These are phyloP conservation scores for Marsdenia floribunda DNA, from an alignment of 257 asterid genomes.

Conservation along the genomic window DNA sequence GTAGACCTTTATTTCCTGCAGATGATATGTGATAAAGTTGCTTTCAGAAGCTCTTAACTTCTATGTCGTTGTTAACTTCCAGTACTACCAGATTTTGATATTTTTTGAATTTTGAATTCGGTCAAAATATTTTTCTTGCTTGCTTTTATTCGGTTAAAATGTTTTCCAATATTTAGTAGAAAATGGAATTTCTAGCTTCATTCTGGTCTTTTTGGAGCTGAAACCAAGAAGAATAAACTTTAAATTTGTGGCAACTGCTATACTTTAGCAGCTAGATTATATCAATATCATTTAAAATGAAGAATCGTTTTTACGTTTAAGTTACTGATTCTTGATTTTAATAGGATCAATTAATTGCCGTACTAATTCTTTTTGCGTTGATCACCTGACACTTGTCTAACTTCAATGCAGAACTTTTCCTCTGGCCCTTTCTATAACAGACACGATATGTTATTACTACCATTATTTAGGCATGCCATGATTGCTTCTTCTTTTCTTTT, in stretches of 20 bases:
- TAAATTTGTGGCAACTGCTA: neutral
- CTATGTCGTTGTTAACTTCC: neutral
- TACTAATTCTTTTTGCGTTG: neutral
- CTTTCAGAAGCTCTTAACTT: neutral
- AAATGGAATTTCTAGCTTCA: neutral
- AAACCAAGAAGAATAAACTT: neutral
- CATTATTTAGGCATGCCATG: neutral
- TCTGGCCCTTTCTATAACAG: neutral
- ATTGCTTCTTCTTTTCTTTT: neutral
- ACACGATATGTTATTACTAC: neutral
- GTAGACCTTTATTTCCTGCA: neutral
- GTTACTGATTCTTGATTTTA: neutral
- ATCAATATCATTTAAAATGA: neutral
- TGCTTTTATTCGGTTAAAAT: neutral
- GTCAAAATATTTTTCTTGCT: neutral
- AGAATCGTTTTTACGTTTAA: conserved; percentile 1
- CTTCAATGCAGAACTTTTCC: neutral
- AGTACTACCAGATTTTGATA: neutral
- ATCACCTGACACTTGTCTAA: conserved; percentile 2
- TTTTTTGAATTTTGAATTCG: neutral
- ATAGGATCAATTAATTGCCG: neutral
- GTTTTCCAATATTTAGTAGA: neutral
- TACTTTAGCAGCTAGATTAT: neutral
- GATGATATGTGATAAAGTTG: neutral
- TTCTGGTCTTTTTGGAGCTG: neutral